These are phyloP conservation scores for Talaromyces sp. DNA, from an alignment of 2,329 filamentous ascomycete genomes.

Conservation along the genomic window DNA sequence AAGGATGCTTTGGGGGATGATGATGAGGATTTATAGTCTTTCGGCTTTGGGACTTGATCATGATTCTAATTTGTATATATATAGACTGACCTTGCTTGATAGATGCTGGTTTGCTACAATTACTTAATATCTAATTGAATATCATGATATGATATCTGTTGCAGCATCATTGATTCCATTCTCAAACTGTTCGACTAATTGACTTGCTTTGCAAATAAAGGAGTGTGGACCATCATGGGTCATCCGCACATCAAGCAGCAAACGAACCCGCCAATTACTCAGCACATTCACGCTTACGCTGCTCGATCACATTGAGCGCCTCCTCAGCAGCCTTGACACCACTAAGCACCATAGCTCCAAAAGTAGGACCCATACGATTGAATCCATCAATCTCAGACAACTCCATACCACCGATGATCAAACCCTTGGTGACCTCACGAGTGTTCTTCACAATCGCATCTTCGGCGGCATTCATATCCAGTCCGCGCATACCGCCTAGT, in stretches of 20 bases:
- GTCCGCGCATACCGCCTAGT: slow-evolving; percentile 85
- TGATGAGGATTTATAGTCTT: slow-evolving; percentile 16
- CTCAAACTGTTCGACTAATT: background rate
- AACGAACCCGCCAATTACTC: slow-evolving; percentile 31
- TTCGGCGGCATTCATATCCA: slow-evolving; percentile 89
- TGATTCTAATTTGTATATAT: background rate
- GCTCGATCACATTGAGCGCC: slow-evolving; percentile 72
- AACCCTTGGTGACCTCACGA: slow-evolving; percentile 79
- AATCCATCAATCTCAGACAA: slow-evolving; percentile 85
- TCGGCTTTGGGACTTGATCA: too few relatives aligned
- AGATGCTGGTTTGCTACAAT: background rate
- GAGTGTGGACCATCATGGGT: slow-evolving; percentile 2
- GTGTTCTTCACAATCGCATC: slow-evolving; percentile 93
- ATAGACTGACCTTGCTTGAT: background rate
- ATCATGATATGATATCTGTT: background rate
- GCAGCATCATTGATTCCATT: background rate
- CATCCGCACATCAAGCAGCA: background rate
- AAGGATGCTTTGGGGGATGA: slow-evolving; percentile 6
- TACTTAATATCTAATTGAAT: background rate
- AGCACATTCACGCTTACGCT: slow-evolving; percentile 74
- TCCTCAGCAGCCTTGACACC: slow-evolving; percentile 92
- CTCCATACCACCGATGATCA: slow-evolving; percentile 96
- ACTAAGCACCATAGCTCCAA: slow-evolving; percentile 82
- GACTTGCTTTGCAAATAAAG: slow-evolving; percentile 7
- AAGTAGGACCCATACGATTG: slow-evolving; percentile 87